These are phyloP conservation scores for Elaeis oleifera DNA, from an alignment of 202 grass and related monocot species.

Conservation along the genomic window DNA sequence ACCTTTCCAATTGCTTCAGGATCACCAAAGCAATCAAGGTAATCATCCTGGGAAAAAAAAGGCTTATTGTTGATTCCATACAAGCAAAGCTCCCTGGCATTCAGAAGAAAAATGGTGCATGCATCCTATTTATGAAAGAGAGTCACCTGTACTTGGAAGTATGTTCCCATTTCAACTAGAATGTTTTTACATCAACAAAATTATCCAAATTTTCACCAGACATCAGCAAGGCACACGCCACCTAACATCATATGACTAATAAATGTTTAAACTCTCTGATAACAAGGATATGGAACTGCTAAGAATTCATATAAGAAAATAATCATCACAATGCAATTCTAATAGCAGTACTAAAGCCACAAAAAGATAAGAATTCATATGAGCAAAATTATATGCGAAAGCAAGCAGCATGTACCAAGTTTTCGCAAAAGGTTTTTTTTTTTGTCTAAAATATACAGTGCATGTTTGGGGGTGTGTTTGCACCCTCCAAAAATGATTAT, in stretches of 20 bases:
- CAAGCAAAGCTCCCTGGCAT: background rate
- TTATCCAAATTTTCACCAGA: conserved; percentile 78
- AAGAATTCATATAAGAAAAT: background rate
- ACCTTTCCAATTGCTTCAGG: conserved; percentile 93
- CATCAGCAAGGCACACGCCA: conserved; percentile 85
- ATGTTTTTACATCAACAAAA: conserved; percentile 69
- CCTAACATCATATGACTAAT: conserved; percentile 28
- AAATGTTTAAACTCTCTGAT: conserved; percentile 11
- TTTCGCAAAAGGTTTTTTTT: too few species aligned
- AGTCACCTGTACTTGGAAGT: conserved; percentile 92
- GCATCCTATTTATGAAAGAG: background rate
- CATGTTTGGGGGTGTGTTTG: too few species aligned
- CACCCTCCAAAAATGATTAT: too few species aligned
- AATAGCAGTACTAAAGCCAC: too few species aligned
- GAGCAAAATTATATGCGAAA: too few species aligned
- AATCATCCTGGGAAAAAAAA: conserved; percentile 65
- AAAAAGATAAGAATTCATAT: too few species aligned
- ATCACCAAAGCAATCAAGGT: conserved; percentile 93
- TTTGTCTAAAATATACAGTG: too few species aligned
- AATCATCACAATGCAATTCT: background rate
- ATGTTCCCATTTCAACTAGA: conserved; percentile 96
- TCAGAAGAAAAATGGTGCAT: conserved; percentile 4
- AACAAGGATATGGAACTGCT: conserved; percentile 15
- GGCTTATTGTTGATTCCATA: conserved; percentile 12
- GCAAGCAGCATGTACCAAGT: too few species aligned